Conservation (phyloP, 192 early-diverging fungal species). For the Tieghemiomyces parasiticus region DNA sequence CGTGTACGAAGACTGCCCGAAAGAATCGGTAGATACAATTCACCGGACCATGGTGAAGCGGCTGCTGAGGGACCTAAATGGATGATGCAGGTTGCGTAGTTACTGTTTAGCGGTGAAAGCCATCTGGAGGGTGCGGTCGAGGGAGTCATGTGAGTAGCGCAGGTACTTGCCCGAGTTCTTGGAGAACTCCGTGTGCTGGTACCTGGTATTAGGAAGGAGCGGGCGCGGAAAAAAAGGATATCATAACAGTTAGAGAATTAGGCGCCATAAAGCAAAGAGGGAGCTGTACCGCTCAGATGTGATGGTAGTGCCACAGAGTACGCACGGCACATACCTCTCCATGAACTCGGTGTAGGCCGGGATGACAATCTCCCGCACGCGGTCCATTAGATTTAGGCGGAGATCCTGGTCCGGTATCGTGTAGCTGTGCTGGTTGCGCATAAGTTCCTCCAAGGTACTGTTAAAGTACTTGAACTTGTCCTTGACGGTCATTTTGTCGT, state of each 20-base stretch:
- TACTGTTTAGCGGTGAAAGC: no score
- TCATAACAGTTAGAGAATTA: not conserved
- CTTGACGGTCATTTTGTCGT: conserved; percentile 60
- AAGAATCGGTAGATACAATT: no score
- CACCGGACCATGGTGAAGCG: no score
- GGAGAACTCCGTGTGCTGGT: conserved; percentile 53
- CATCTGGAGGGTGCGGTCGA: conserved; percentile 23
- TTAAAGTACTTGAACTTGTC: conserved; percentile 58
- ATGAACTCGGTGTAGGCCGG: conserved; percentile 66
- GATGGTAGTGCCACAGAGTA: no score
- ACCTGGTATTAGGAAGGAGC: conserved; percentile 19
- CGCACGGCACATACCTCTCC: no score
- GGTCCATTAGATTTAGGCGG: conserved; percentile 46
- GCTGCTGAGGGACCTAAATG: no score
- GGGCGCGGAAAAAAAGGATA: not conserved
- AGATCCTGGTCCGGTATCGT: conserved; percentile 69
- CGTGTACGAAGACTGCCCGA: no score
- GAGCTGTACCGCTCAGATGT: no score
- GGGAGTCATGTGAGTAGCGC: conserved; percentile 44
- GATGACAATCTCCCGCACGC: conserved; percentile 52
- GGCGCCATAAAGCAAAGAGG: no score
- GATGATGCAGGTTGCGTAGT: no score
- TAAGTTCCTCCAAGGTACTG: conserved; percentile 61
- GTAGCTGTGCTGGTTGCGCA: conserved; percentile 49
- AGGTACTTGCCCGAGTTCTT: conserved; percentile 77